A percentile compares a stretch with the other conserved stretches of the same genome.
These are phyloP conservation scores for Penicillium mononematosum DNA, from an alignment of 495 filamentous ascomycete species.

Conservation along the genomic window DNA sequence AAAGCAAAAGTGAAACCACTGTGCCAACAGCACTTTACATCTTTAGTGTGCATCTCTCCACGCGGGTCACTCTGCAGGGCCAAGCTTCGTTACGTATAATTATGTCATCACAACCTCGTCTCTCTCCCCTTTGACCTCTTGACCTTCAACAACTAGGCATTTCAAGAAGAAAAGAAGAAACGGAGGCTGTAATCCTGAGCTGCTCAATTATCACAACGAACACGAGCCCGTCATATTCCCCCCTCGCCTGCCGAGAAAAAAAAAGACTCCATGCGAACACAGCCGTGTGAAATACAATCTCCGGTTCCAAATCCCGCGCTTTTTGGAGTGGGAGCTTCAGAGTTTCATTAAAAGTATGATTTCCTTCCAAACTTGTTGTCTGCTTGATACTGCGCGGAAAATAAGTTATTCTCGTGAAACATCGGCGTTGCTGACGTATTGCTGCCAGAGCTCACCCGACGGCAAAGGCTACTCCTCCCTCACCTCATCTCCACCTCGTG, in stretches of 20 bases:
- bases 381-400: background rate
- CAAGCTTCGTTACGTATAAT: slow-evolving; percentile 35
- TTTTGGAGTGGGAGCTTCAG: slow-evolving; percentile 19
- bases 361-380: background rate
- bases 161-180: background rate
- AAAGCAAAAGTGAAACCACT: background rate
- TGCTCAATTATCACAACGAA: background rate
- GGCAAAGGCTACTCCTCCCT: slow-evolving; percentile 22
- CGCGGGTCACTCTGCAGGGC: slow-evolving; percentile 2
- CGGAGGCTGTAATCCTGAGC: background rate
- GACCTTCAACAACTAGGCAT: slow-evolving; percentile 8
- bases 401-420: slow-evolving; percentile 8
- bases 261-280: slow-evolving; percentile 33
- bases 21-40: background rate
- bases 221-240: background rate
- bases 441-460: slow-evolving; percentile 35
- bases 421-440: slow-evolving; percentile 26
- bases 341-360: slow-evolving; percentile 22
- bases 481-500: slow-evolving; percentile 25
- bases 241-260: slow-evolving; percentile 1
- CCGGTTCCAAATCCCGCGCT: slow-evolving; percentile 27
- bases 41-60: background rate
- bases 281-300: slow-evolving; percentile 31
- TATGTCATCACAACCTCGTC: slow-evolving; percentile 42
- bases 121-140: slow-evolving; percentile 17